These are phyloP conservation scores for Ustilaginoidea virens DNA, from an alignment of 2,329 filamentous ascomycete genomes.

Conservation along the genomic window DNA sequence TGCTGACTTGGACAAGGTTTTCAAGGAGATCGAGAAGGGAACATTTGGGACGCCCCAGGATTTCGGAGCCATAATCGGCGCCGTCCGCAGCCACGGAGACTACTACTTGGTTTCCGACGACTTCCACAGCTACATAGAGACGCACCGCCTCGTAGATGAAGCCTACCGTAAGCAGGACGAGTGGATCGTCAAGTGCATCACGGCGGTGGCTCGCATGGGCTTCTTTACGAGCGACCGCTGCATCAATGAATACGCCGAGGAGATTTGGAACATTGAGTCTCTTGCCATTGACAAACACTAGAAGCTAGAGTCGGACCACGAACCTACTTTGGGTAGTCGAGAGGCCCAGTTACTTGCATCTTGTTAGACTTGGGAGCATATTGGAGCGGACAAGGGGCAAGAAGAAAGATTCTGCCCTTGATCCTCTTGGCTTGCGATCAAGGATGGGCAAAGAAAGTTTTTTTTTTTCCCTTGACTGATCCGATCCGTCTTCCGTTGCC, in stretches of 20 bases:
- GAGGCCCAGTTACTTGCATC: too few species aligned
- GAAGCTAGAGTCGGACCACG: too few species aligned
- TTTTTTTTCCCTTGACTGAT: too few species aligned
- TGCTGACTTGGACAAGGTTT: conserved; percentile 62
- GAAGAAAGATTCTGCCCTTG: too few species aligned
- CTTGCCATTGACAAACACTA: conserved; percentile 27
- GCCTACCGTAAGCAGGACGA: conserved; percentile 83
- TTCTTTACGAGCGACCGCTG: conserved; percentile 94
- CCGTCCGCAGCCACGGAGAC: conserved; percentile 84
- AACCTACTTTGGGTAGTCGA: too few species aligned
- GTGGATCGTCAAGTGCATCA: conserved; percentile 85
- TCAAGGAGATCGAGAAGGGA: conserved; percentile 63
- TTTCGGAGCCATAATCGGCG: conserved; percentile 71
- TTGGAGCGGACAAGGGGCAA: too few species aligned
- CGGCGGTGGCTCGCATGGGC: conserved; percentile 81
- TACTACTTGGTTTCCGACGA: conserved; percentile 97
- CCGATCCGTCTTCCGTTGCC: too few species aligned
- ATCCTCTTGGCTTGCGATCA: too few species aligned
- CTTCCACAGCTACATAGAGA: conserved; percentile 88
- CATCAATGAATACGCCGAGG: conserved; percentile 94
- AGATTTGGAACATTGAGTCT: conserved; percentile 94
- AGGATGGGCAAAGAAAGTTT: too few species aligned
- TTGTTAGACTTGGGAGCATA: too few species aligned
- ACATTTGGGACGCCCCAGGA: conserved; percentile 66
- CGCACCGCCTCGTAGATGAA: conserved; percentile 80